phyloP scores from a whole-genome alignment of 1,284 basidiomycete species.

The Tausonia pullulans region DNA sequence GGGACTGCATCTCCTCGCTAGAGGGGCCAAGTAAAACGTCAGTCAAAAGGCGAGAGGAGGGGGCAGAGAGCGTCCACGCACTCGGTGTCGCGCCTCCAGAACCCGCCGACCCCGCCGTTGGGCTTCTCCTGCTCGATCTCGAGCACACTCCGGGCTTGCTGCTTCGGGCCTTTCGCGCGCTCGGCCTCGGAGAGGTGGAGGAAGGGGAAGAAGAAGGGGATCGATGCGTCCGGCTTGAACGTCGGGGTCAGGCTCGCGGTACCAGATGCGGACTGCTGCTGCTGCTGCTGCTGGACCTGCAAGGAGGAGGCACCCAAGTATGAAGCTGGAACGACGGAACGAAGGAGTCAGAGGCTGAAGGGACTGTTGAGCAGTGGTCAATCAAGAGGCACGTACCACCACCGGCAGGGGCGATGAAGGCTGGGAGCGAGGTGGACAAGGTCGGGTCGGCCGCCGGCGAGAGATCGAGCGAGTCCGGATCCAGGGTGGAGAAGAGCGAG shows the following conservation, averaged over 20 bases:
- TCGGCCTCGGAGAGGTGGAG: conserved; percentile 14
- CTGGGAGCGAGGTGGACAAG: conserved; percentile 6
- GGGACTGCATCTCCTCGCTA: conserved; percentile 19
- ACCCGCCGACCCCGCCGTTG: conserved; percentile 15
- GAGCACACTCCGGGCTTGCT: conserved; percentile 15
- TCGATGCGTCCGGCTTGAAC: conserved; percentile 14
- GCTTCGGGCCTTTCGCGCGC: conserved; percentile 15
- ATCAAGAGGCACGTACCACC: not conserved
- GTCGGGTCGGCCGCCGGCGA: conserved; percentile 16
- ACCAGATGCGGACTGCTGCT: too few relatives aligned
- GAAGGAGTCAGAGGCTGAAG: too few relatives aligned
- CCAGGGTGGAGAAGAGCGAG: conserved; percentile 17
- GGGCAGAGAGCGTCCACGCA: not conserved
- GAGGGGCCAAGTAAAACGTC: not conserved
- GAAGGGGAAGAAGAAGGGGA: conserved; percentile 19
- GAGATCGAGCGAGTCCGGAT: conserved; percentile 13
- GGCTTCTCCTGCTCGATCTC: conserved; percentile 15
- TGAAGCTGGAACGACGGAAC: too few relatives aligned
- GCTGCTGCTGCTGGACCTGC: too few relatives aligned
- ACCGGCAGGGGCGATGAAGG: conserved; percentile 7
- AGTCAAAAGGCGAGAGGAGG: not conserved
- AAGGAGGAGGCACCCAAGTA: too few relatives aligned
- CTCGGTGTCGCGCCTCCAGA: conserved; percentile 20
- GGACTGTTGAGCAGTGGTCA: too few relatives aligned
- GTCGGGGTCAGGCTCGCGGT: not conserved